Evolutionary conservation across 1,284 basidiomycete species (phyloP), one percentile per base, ranked within the genome.

Genomic region (Pascua guehoae): DNA sequence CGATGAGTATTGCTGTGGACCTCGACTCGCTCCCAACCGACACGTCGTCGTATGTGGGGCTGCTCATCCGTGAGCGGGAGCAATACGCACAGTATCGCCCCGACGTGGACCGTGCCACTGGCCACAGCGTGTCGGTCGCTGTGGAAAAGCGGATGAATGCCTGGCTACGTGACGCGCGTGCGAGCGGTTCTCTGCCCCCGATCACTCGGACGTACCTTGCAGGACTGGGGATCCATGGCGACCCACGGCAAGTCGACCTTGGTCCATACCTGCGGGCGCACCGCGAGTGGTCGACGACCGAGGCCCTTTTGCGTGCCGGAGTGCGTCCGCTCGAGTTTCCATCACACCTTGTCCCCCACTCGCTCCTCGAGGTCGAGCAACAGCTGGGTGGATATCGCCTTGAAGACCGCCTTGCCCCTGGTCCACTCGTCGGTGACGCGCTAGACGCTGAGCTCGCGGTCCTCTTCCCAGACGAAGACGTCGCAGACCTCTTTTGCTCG

Each of bases 241-340:
- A 69, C n/a, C 53, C 59, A 11, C 51, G 47, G 14, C 37, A 45
- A 36, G 48, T 58, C 2, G 64, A 70, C 51, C 48, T 73, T 4
- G 64, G 62, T 1, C 45, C 47, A 11, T 71, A 58, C 59, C 56
- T 73, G n/a, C 41, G 48, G 12, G 43, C 40, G 2, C 56, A 63
- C 10, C 17, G 24, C 14, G 15, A 47, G 17, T 71, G 68, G 68
- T 69, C 68, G 7, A 60, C 69, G 2, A 49, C 64, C 2, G 69
- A 70, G 49, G 48, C 52, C 39, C 55, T 73, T 0, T 57, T 73
- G 1, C 60, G 71, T 10, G 61, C 62, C 0, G 71, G 71, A 9
- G 53, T 73, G 17, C 53, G 54, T 12, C 67, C 68, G 1, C 47
- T 41, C 17, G 65, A 73, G 52, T 58, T 73, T 18, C 71, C 71